Evolutionary conservation across 176 grass and related monocot species (phyloP), one percentile per base, ranked within the genome.

Genomic region (Oryza glaberrima): DNA sequence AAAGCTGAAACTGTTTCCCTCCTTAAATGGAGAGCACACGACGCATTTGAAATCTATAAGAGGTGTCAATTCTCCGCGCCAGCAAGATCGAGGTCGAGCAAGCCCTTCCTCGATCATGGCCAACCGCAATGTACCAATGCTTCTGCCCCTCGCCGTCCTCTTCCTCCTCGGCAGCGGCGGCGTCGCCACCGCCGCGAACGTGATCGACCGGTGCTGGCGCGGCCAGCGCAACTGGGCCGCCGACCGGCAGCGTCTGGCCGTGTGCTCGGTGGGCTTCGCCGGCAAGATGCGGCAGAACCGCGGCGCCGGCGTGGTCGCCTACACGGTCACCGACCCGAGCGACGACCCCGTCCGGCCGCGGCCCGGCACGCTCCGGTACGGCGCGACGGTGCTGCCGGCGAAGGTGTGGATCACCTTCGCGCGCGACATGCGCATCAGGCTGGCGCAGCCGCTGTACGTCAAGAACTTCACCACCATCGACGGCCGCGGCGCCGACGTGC

Each of bases 381-480:
- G 95, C 49, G 90, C 88, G 16, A 95, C 95, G 8, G 44, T 91
- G 76, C 84, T 98, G 16, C 19, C 17, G 13, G 87, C 92, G 2
- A 98, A 90, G 73, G 95, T 98, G 7, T 98, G 96, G 96, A 89
- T 98, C 89, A 95, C 91, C 4, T 98, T 98, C 85, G 4, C 15
- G n/a, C 43, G 58, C 0, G 67, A 68, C 76, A 95, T 95, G 95
- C 68, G 80, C 43, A 98, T 98, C 85, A 23, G n/a, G n/a, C 88
- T 95, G 25, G 81, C 83, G n/a, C 81, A 85, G 44, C 91, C 93
- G 7, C 87, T 98, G 67, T 74, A 63, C 80, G 74, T 98, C 1
- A 95, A 94, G 83, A 98, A 91, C 79, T 95, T 95, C 86, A 98
- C 91, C n/a, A 74, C 81, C 44, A 95, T 98, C 79, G 96, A 98